phyloP scores from a whole-genome alignment of 2,329 filamentous ascomycete species.

The Albophoma yamanashiensis region DNA sequence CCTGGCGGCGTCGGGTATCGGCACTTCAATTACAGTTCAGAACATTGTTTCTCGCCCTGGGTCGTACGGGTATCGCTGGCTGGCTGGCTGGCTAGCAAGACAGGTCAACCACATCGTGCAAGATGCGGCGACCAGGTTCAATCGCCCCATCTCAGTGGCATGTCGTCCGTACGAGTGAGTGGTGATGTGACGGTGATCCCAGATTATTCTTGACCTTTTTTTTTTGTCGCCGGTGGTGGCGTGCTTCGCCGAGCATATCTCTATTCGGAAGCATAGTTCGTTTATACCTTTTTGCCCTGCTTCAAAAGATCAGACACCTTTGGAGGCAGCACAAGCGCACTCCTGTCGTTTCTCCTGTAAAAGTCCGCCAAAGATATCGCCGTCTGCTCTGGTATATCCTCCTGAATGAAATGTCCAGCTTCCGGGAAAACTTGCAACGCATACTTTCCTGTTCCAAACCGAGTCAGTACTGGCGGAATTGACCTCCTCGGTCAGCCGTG shows the following conservation, averaged over 20 bases:
- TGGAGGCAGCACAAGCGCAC: constrained; percentile 73
- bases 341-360: constrained; percentile 82
- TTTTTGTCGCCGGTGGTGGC: background rate
- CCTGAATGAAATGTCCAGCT: constrained; percentile 93
- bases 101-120: background rate
- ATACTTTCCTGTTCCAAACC: constrained; percentile 59
- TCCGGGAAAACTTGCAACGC: constrained; percentile 90
- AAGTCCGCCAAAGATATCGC: constrained; percentile 82
- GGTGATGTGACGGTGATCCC: background rate
- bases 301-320: constrained; percentile 72
- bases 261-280: background rate
- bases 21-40: background rate
- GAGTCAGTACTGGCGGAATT: background rate
- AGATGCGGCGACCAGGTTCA: background rate
- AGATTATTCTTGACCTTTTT: background rate
- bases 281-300: constrained; percentile 48
- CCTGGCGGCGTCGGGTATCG: background rate
- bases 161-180: background rate
- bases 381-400: constrained; percentile 86
- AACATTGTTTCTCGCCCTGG: background rate
- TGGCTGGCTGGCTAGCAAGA: too few relatives aligned
- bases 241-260: background rate
- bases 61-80: background rate
- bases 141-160: background rate
- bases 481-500: background rate